Evolutionary conservation across 371 early-diverging fungal species (phyloP), one percentile per base, ranked within the genome.

Genomic region (Basidiobolus meristosporus): DNA sequence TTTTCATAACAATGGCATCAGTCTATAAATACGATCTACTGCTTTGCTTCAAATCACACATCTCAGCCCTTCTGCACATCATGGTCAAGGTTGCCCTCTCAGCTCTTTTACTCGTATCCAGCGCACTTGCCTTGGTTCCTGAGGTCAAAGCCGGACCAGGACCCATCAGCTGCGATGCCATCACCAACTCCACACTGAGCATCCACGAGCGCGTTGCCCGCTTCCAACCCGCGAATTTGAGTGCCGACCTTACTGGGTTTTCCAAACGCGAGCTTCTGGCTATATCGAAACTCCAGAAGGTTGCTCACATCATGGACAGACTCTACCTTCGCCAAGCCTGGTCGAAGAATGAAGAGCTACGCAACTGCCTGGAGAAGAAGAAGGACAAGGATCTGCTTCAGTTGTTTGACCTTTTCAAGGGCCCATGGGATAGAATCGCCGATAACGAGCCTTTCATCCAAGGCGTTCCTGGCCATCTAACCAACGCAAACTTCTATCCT

Each of bases 321-420:
- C 56, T 77, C 38, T 83, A 74, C 41, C 64, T 73, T 46, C 62
- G 70, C 36, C 84, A 83, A 55, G 64, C 62, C 16, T 81, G 82
- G 84, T 53, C 67, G 4, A 74, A 75, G 1, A 75, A 75, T 44
- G 60, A 69, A 39, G 58, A 45, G 4, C 62, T 82, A 12, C 62
- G 63, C 35, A 41, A 63, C 21, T 47, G 65, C 39, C 56, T 83
- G 7, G 48, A 57, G 15, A 37, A 49, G 3, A 44, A 52, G 23
- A 55, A 53, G 31, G 47, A 58, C 26, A 44, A 51, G 10, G 64
- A 68, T 21, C 45, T 53, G 29, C 51, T 60, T 7, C 43, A 48
- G 2, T 54, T 76, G 21, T 76, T 83, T 50, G 66, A 71, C 34
- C 57, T 80, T 51, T 67, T 73, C 54, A 71, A 70, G 36, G 82